Evolutionary conservation across 192 early-diverging fungal genomes (phyloP).

Genomic region (Coemansia aciculifera): DNA sequence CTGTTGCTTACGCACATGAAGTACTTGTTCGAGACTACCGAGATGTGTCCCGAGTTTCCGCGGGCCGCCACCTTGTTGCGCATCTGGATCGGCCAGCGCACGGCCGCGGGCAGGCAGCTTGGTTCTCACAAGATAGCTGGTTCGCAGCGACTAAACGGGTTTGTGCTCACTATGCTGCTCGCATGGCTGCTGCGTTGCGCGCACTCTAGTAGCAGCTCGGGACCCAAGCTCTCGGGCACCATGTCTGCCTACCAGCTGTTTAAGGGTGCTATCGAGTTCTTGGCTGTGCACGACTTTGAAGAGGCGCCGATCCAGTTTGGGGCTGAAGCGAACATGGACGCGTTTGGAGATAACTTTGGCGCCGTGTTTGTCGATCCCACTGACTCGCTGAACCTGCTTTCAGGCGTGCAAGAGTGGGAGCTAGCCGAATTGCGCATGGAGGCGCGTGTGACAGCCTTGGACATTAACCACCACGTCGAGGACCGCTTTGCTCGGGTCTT

Average conservation of each 20-base stretch:
- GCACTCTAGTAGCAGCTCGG: conserved; percentile 28
- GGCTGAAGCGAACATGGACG: conserved; percentile 24
- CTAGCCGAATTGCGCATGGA: conserved; percentile 62
- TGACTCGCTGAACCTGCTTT: conserved; percentile 81
- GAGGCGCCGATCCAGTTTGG: conserved; percentile 30
- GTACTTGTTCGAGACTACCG: conserved; percentile 72
- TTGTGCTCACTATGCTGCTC: conserved; percentile 85
- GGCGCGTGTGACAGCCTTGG: conserved; percentile 32
- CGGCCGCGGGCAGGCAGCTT: conserved; percentile 31
- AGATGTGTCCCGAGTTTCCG: conserved; percentile 72
- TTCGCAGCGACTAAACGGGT: conserved; percentile 64
- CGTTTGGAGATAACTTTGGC: conserved; percentile 67
- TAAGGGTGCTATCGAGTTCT: conserved; percentile 80
- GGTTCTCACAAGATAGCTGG: conserved; percentile 17
- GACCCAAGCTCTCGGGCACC: conserved; percentile 64
- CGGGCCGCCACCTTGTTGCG: conserved; percentile 79
- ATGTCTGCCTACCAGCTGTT: conserved; percentile 88
- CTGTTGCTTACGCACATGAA: conserved; percentile 73
- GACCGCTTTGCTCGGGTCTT: conserved; percentile 36
- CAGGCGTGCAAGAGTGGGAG: conserved; percentile 63
- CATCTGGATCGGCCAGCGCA: conserved; percentile 83
- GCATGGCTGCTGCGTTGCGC: conserved; percentile 73
- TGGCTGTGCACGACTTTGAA: conserved; percentile 57
- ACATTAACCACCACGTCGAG: conserved; percentile 22
- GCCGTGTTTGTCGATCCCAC: conserved; percentile 85